Base-by-base conservation (phyloP, 1,284 basidiomycete species). In the Microbotryum saponariae region DNA sequence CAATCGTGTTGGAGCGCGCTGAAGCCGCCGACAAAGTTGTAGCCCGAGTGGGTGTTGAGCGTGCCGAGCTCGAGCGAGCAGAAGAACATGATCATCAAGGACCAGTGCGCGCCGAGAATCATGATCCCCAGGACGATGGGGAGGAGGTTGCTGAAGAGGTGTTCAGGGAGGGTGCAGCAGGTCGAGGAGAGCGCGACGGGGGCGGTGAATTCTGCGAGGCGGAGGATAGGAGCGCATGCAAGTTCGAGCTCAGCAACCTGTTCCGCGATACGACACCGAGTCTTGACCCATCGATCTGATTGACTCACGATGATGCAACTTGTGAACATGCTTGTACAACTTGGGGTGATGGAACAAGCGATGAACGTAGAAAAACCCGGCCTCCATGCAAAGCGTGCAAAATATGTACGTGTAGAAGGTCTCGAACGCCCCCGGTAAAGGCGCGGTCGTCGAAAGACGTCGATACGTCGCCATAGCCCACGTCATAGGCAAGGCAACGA, bases 131-230 rank as follows among this genome's bases (percentile, higher is more conserved):
- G 25, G 14, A 64, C 51, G 52, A 63, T 53, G 20, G 65, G 65
- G 12, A 63, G 18, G 16, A 67, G 50, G 49, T 66, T 66, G 29
- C 46, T 54, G 48, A 63, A 60, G 44, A 66, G 18, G 23, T 66
- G 65, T 29, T 66, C 65, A 7, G 52, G 31, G 21, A 64, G 25
- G 12, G 51, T 56, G 55, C 65, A 67, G 33, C 63, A 66, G 20
- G 65, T 66, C 20, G 65, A 54, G 3, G 64, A 54, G 27, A 67
- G 46, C 9, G 55, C 65, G n/a, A 66, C 53, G 4, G 65, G 65
- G 9, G 65, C 65, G 5, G 65, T 66, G 64, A 61, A 54, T 23
- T 58, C 51, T 45, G 44, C 14, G 16, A 42, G 10, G 37, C 10
- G 37, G 16, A 42, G 31, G 4, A 42, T 4, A 42, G 37, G 37